Base-by-base conservation (phyloP, 129 eudicot genomes). In the Pulicaria dysenterica region DNA sequence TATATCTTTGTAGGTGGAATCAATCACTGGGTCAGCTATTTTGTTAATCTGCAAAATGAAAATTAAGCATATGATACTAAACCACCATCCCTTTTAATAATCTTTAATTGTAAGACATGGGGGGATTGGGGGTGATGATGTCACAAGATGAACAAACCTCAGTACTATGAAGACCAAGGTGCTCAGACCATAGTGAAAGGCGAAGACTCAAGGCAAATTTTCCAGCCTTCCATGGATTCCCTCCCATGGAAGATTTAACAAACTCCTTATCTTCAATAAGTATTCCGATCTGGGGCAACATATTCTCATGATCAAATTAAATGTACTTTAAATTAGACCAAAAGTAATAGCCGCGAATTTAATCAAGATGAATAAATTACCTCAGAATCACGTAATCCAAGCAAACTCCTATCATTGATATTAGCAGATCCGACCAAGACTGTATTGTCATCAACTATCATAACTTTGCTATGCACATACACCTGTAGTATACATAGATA, bases 301-400 rank as follows among this genome's bases (percentile, higher is more conserved):
- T 41, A 34, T 7, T 17, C 11, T 42, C 3, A 36, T 1, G 16
- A 31, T 69, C 15, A 77, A 31, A 42, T 69, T 40, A 13, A 60
- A 36, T 39, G 17, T 10, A 34, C 11, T 53, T 70, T 14, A 15
- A 64, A 43, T 69, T 7, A 36, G 31, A 24, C 31, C 31, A 24
- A 24, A 24, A 24, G 31, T 24, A 8, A 76, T 57, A 8, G 31
- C 44, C 5, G 46, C 40, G 17, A n/a, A 48, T 42, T 48, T 67
- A 24, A 8, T 46, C 65, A 17, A 44, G 63, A 76, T n/a, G 49
- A 31, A 63, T 63, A 24, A 31, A 3, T 15, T 68, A 94, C 98
- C 93, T 94, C 98, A 42, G 98, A 94, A 73, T 94, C 98, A 63
- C 98, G 84, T 74, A 96, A 94, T 58, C 98, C 98, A 68, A 94